Evolutionary conservation across 1,284 basidiomycete species (phyloP).

Genomic region (Tremellales sp.): DNA sequence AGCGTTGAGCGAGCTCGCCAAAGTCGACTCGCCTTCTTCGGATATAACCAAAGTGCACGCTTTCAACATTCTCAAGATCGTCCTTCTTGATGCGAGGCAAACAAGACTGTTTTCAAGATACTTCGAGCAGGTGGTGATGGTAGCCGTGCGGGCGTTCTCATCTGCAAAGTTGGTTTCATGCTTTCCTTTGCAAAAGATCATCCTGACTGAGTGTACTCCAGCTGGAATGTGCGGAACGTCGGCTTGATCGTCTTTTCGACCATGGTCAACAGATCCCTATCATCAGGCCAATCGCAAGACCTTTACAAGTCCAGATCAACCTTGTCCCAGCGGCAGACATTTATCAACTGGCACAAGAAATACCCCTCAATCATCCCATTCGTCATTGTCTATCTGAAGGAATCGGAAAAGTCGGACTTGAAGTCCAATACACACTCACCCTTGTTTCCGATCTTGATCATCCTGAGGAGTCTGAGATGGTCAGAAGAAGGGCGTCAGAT

Average conservation of each 20-base stretch:
- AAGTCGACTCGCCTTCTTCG: constrained; percentile 27
- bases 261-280: constrained; percentile 38
- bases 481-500: constrained; percentile 20
- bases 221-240: constrained; percentile 49
- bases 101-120: constrained; percentile 31
- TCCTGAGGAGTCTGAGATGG: constrained; percentile 39
- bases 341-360: constrained; percentile 33
- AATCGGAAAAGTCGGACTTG: background rate
- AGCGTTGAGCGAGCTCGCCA: constrained; percentile 30
- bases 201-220: constrained; percentile 13
- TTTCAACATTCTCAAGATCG: constrained; percentile 47
- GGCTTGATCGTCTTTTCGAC: constrained; percentile 46
- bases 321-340: constrained; percentile 31
- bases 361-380: constrained; percentile 38
- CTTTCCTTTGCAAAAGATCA: background rate
- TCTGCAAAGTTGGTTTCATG: constrained; percentile 38
- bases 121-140: constrained; percentile 41
- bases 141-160: constrained; percentile 40
- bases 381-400: constrained; percentile 23
- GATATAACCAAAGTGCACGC: constrained; percentile 46
- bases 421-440: constrained; percentile 29
- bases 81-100: constrained; percentile 44
- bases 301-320: constrained; percentile 27
- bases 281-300: constrained; percentile 26
- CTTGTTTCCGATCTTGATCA: constrained; percentile 44